Evolutionary conservation across 78 protist genomes (phyloP), one percentile per base, ranked within the genome.

Genomic region (Dictyostelium intermedium): DNA sequence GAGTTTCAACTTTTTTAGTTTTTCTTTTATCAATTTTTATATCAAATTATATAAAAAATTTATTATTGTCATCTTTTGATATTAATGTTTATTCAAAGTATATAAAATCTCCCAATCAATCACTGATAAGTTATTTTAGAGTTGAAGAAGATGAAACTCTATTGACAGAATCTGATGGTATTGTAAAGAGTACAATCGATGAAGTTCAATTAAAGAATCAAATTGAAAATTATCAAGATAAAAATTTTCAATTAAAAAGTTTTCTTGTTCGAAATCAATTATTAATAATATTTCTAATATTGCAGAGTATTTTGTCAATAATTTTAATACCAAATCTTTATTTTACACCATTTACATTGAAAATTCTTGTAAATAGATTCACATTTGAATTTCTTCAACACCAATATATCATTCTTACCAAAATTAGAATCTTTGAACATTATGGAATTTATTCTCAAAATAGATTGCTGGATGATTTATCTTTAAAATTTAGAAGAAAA

Each of bases 291-390:
- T 72, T 56, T 82, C 2, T 34, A 5, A 13, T 82, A 3, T 35
- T 82, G 6, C 39, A 82, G 37, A 25, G 20, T 5, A 10, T 50
- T 0, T 6, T 82, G 10, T 50, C 35, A 60, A 2, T 30, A 32
- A 11, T 82, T 16, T 56, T 82, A 56, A 56, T 82, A 30, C 86
- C 86, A 30, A 82, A 82, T 56, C 47, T 82, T 23, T 82, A 56
- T 60, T 18, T 18, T 8, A 82, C 63, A 60, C 86, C 86, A 60
- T 82, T 32, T 23, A 25, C 74, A 5, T 10, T 82, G 2, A 34
- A 32, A 5, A 4, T 82, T 10, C 25, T 82, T 3, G 25, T 60
- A 9, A 13, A 9, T 20, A 50, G 86, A 56, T 45, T 82, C 9
- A 25, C 35, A 4, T 56, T 82, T 16, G 86, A 82, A 82, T 82